Conservation (phyloP, 2,329 filamentous ascomycete genomes). For the Balansia obtecta region DNA sequence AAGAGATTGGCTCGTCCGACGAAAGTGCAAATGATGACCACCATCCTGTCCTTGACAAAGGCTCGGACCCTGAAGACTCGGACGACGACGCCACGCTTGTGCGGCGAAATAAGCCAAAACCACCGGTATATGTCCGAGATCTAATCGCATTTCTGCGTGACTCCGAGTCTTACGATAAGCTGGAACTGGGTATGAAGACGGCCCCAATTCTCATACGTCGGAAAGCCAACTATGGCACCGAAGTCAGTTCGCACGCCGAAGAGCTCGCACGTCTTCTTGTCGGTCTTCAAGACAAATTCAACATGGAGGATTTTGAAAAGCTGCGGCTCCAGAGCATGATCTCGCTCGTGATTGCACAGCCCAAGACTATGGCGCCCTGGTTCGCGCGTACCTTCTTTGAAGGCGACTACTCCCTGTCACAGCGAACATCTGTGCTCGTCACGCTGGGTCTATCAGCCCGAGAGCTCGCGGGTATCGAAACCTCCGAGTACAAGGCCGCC, state of each 20-base stretch:
- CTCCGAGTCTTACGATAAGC: constrained; percentile 71
- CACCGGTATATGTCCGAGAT: constrained; percentile 85
- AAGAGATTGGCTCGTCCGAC: constrained; percentile 52
- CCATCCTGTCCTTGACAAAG: constrained; percentile 56
- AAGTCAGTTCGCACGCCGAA: constrained; percentile 72
- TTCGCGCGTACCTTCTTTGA: constrained; percentile 78
- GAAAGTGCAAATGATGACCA: constrained; percentile 40
- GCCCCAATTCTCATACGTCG: constrained; percentile 73
- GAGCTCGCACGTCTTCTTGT: constrained; percentile 68
- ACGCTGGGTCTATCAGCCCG: constrained; percentile 71
- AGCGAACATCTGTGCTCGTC: constrained; percentile 71
- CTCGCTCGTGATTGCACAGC: constrained; percentile 64
- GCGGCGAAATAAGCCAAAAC: constrained; percentile 66
- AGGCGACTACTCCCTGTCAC: constrained; percentile 79
- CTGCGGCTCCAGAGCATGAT: constrained; percentile 70
- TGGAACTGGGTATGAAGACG: constrained; percentile 65
- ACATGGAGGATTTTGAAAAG: constrained; percentile 66
- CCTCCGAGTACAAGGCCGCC: constrained; percentile 35
- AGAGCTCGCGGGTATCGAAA: constrained; percentile 69
- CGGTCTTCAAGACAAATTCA: constrained; percentile 74
- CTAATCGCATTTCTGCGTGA: constrained; percentile 69
- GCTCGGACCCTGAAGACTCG: constrained; percentile 80
- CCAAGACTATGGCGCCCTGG: constrained; percentile 69
- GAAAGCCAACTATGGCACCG: constrained; percentile 78
- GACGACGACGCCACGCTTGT: constrained; percentile 87